Conservation (phyloP, 345 rosid species). For the Physaria fendleri region DNA sequence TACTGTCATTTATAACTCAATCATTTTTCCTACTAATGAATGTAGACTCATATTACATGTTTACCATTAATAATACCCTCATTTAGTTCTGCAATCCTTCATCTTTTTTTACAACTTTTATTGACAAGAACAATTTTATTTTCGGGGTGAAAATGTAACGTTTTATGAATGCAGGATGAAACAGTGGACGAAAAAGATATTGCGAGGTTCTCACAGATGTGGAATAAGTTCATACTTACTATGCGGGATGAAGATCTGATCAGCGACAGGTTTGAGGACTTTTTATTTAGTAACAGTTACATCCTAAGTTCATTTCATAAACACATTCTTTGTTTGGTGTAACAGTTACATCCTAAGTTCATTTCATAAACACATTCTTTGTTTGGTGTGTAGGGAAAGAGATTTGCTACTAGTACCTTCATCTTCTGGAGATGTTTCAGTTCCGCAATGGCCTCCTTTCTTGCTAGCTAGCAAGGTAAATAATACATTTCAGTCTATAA, state of each 20-base stretch:
- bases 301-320: slow-evolving; percentile 3
- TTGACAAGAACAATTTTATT: too few relatives aligned
- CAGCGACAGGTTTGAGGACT: slow-evolving; percentile 54
- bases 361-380: slow-evolving; percentile 2
- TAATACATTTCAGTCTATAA: slow-evolving; percentile 9
- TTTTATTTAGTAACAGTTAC: slow-evolving; percentile 3
- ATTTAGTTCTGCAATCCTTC: slow-evolving; percentile 5
- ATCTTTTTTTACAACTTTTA: too few relatives aligned
- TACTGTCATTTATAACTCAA: slow-evolving; percentile 8
- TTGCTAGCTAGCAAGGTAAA: slow-evolving; percentile 96
- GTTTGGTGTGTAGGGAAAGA: slow-evolving; percentile 53
- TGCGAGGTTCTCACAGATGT: slow-evolving; percentile 73
- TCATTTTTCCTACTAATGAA: slow-evolving; percentile 8
- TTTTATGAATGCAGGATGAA: slow-evolving; percentile 50
- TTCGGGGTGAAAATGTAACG: slow-evolving; percentile 13
- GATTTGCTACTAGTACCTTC: slow-evolving; percentile 86
- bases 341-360: slow-evolving; percentile 6
- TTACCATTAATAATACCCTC: slow-evolving; percentile 5
- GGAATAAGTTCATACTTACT: slow-evolving; percentile 78
- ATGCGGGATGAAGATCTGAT: slow-evolving; percentile 89
- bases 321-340: slow-evolving; percentile 5
- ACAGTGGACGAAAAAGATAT: slow-evolving; percentile 39
- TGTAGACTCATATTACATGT: slow-evolving; percentile 9
- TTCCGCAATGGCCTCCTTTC: slow-evolving; percentile 95
- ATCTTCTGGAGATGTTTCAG: slow-evolving; percentile 57